Conservation (phyloP, 768 basidiomycete genomes). For the Tephrocybe sp. region DNA sequence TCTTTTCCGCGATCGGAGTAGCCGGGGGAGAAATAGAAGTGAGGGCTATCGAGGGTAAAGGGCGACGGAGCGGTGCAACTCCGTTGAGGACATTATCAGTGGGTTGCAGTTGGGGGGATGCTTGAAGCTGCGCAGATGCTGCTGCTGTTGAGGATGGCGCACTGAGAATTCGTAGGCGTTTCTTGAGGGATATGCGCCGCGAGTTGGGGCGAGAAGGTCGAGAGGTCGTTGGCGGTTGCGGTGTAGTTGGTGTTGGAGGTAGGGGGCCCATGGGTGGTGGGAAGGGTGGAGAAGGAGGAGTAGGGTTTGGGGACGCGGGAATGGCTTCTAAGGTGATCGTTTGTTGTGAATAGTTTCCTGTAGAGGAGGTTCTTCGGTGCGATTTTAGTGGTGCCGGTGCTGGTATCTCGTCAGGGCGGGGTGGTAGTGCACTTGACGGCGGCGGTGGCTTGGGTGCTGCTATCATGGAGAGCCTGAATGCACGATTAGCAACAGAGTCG, state of each 20-base stretch:
- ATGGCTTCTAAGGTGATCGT: constrained; percentile 35
- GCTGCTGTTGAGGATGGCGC: constrained; percentile 43
- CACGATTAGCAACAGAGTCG: constrained; percentile 54
- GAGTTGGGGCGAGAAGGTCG: constrained; percentile 39
- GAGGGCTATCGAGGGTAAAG: constrained; percentile 5
- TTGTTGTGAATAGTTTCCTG: constrained; percentile 27
- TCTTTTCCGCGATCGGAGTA: constrained; percentile 68
- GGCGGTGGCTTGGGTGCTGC: constrained; percentile 70
- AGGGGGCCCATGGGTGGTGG: constrained; percentile 19
- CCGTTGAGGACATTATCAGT: constrained; percentile 1
- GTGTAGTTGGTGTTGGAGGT: constrained; percentile 16
- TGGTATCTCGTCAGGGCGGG: constrained; percentile 59
- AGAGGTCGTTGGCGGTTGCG: constrained; percentile 28
- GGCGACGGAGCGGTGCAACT: constrained; percentile 1
- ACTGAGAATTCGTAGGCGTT: constrained; percentile 67
- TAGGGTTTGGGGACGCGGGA: constrained; percentile 40
- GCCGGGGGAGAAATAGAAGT: constrained; percentile 28
- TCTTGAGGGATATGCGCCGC: constrained; percentile 49
- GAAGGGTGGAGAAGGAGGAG: constrained; percentile 10
- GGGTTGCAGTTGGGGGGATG: constrained; percentile 1
- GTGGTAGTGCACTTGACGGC: constrained; percentile 58
- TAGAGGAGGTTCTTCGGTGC: constrained; percentile 35
- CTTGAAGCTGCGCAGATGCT: constrained; percentile 23
- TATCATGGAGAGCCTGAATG: constrained; percentile 54
- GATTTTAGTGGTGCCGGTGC: constrained; percentile 17